phyloP scores from a whole-genome alignment of 306 rosid species.

The Calophaca sinica region DNA sequence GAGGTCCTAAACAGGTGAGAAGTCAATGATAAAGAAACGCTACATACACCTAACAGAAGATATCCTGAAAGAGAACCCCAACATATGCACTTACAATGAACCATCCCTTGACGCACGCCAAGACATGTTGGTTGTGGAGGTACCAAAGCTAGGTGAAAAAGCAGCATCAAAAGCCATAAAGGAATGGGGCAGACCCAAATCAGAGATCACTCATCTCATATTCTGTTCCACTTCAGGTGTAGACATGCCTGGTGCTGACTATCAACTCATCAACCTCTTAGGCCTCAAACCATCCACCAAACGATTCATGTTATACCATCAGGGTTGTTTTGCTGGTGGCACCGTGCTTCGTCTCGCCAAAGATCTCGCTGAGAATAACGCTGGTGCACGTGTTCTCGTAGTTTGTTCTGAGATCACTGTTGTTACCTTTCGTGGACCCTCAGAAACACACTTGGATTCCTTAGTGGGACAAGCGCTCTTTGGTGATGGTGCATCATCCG shows the following conservation, averaged over 20 bases:
- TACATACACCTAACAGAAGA: constrained; percentile 42
- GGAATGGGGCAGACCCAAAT: constrained; percentile 55
- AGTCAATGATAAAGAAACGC: constrained; percentile 48
- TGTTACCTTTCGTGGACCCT: constrained; percentile 40
- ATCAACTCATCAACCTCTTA: constrained; percentile 47
- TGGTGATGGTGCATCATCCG: constrained; percentile 51
- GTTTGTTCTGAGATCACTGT: constrained; percentile 51
- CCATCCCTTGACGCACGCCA: constrained; percentile 50
- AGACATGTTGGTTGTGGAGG: constrained; percentile 45
- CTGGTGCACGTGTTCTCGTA: constrained; percentile 46
- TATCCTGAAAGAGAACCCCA: constrained; percentile 49
- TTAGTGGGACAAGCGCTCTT: constrained; percentile 60
- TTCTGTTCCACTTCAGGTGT: constrained; percentile 51
- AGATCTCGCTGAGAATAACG: constrained; percentile 52
- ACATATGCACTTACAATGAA: constrained; percentile 26
- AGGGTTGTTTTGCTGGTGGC: constrained; percentile 53
- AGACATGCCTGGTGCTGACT: constrained; percentile 57
- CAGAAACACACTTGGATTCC: constrained; percentile 40
- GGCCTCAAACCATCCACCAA: constrained; percentile 49
- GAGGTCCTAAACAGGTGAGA: constrained; percentile 39
- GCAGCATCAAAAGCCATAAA: constrained; percentile 54
- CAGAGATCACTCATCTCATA: constrained; percentile 54
- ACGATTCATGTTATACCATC: constrained; percentile 50
- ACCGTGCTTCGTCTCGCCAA: constrained; percentile 51
- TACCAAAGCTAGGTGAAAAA: constrained; percentile 54